Evolutionary conservation across 2,329 filamentous ascomycete genomes (phyloP), one percentile per base, ranked within the genome.

Genomic region (Claviceps purpurea): DNA sequence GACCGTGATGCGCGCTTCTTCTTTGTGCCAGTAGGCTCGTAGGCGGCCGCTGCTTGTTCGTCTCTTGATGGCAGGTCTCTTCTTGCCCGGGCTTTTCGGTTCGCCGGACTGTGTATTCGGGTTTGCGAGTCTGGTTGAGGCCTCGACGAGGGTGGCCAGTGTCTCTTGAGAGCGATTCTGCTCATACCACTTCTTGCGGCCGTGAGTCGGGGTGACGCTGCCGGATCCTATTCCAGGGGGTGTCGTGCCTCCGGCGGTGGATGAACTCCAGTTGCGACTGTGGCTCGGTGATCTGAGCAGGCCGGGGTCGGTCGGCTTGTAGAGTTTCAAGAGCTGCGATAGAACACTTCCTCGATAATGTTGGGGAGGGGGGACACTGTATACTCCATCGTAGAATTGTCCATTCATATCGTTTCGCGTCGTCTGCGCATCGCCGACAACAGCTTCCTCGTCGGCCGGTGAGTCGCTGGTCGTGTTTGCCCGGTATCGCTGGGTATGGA

Each of bases 101-200:
- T 55, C 53, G 16, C 58, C 51, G 26, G 55, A 54, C 10, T 54
- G 57, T 22, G 55, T 56, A 22, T 51, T 50, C 2, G 59, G 56
- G 45, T 58, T 61, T 43, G 58, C 41, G 39, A 54, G 50, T 30
- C 56, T 53, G 50, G 68, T 67, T 0, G 73, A 74, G n/a, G 73
- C 73, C 51, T 70, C 71, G 11, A 73, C 68, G 40, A 75, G 65
- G 48, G 71, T 75, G 55, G 69, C 67, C 24, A 75, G 62, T 0
- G 73, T 75, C 24, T 74, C 72, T 44, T 68, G 66, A 1, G 73
- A 74, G 6, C 66, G 68, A 55, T 72, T 71, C 58, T 72, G 68
- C 49, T 74, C 69, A 57, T 75, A 75, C 73, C 73, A 75, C 52
- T 74, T 75, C 54, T 63, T 67, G 44, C 66, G 64, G 30, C 60